A percentile compares a stretch with the other conserved stretches of the same genome.
These are phyloP conservation scores for Penicillium digitatum DNA, from an alignment of 2,329 filamentous ascomycete genomes.

Conservation along the genomic window DNA sequence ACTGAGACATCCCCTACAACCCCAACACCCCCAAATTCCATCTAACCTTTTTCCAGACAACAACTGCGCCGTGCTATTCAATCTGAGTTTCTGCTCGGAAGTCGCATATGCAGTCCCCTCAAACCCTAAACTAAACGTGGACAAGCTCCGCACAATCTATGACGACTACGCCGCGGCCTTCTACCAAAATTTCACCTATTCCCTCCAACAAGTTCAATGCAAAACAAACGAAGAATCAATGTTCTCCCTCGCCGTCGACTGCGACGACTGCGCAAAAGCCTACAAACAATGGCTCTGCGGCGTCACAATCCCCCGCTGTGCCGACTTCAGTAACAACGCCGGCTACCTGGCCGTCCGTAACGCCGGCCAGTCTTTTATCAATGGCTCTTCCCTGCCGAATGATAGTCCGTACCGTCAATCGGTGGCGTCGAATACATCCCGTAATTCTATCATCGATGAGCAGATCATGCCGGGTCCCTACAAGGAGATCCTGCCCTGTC, in stretches of 20 bases:
- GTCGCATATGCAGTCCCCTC: slow-evolving; percentile 88
- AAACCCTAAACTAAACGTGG: slow-evolving; percentile 63
- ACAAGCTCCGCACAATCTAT: slow-evolving; percentile 66
- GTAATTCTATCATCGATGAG: slow-evolving; percentile 69
- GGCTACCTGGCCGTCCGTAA: slow-evolving; percentile 65
- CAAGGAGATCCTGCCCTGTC: slow-evolving; percentile 85
- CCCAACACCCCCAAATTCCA: background rate
- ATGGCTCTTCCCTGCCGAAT: slow-evolving; percentile 56
- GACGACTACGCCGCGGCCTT: slow-evolving; percentile 67
- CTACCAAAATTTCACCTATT: slow-evolving; percentile 76
- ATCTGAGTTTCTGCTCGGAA: slow-evolving; percentile 83
- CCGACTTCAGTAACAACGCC: slow-evolving; percentile 65
- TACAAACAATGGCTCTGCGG: slow-evolving; percentile 97
- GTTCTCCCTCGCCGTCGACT: slow-evolving; percentile 77
- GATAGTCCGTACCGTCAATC: slow-evolving; percentile 30
- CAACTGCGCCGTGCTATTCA: slow-evolving; percentile 81
- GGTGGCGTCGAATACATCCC: slow-evolving; percentile 54
- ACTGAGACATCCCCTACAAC: background rate
- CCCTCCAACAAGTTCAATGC: slow-evolving; percentile 79
- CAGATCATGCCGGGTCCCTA: slow-evolving; percentile 78
- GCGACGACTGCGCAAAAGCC: slow-evolving; percentile 68
- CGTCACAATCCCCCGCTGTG: slow-evolving; percentile 86
- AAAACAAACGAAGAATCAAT: slow-evolving; percentile 67
- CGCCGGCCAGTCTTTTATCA: slow-evolving; percentile 64
- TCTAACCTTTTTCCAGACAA: slow-evolving; percentile 50